phyloP scores from a whole-genome alignment of 73 alveolate species.

The Paramecium tetraurelia region DNA sequence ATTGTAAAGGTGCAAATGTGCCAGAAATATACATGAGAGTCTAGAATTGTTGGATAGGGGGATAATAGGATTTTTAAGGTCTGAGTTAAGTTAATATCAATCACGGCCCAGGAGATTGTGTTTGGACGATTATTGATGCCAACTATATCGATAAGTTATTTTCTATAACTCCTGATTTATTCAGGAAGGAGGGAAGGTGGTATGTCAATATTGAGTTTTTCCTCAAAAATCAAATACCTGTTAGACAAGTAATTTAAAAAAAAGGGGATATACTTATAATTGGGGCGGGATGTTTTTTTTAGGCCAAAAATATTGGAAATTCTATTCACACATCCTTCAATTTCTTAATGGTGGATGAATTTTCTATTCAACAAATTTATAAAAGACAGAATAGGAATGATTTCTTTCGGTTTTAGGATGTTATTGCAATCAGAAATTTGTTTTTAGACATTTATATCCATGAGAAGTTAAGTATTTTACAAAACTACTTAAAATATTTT shows the following conservation, averaged over 20 bases:
- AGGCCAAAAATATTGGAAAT: slow-evolving; percentile 68
- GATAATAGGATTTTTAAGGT: slow-evolving; percentile 71
- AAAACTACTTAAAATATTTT: background rate
- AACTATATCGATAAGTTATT: slow-evolving; percentile 48
- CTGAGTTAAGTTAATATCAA: slow-evolving; percentile 68
- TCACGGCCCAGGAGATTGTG: slow-evolving; percentile 75
- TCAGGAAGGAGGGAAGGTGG: slow-evolving; percentile 70
- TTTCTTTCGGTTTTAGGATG: background rate
- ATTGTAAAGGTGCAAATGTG: slow-evolving; percentile 69
- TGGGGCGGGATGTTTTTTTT: slow-evolving; percentile 78
- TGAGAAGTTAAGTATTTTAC: background rate
- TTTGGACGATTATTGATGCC: slow-evolving; percentile 68
- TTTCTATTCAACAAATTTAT: slow-evolving; percentile 36
- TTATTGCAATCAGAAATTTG: slow-evolving; percentile 63
- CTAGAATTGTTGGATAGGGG: slow-evolving; percentile 76
- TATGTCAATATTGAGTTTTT: slow-evolving; percentile 61
- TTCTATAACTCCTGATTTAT: slow-evolving; percentile 60
- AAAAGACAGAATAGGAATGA: slow-evolving; percentile 63
- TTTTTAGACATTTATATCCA: slow-evolving; percentile 62
- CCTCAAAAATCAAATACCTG: slow-evolving; percentile 59
- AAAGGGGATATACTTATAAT: slow-evolving; percentile 68
- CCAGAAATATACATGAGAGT: slow-evolving; percentile 77
- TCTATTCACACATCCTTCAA: slow-evolving; percentile 76
- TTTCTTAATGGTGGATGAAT: slow-evolving; percentile 56
- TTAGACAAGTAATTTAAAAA: slow-evolving; percentile 47